phyloP scores from a whole-genome alignment of 805 yeast species.

The Blastobotrys peoriensis region DNA sequence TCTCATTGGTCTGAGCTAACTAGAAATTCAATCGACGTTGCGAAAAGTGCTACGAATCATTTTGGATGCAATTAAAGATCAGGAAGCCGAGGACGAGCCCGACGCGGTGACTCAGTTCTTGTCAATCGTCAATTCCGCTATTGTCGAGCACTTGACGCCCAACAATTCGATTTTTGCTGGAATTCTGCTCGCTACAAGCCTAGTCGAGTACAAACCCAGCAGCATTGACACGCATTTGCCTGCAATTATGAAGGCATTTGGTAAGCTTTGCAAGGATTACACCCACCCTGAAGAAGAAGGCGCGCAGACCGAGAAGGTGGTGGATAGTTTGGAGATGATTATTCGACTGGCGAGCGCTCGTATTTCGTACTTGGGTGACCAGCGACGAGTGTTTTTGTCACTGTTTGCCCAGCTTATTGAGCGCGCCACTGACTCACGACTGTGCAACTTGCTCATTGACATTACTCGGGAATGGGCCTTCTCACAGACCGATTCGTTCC shows the following conservation, averaged over 20 bases:
- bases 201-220: slow-evolving; percentile 67
- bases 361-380: slow-evolving; percentile 85
- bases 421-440: slow-evolving; percentile 70
- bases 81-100: slow-evolving; percentile 42
- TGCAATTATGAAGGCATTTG: slow-evolving; percentile 76
- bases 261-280: slow-evolving; percentile 85
- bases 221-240: slow-evolving; percentile 72
- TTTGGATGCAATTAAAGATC: slow-evolving; percentile 55
- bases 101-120: slow-evolving; percentile 62
- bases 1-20: too few species aligned
- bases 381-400: slow-evolving; percentile 80
- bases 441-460: slow-evolving; percentile 65
- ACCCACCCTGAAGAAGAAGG: slow-evolving; percentile 29
- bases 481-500: slow-evolving; percentile 74
- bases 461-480: slow-evolving; percentile 90
- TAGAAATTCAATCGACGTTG: slow-evolving; percentile 56
- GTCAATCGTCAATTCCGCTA: slow-evolving; percentile 53
- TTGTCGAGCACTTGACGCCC: slow-evolving; percentile 68
- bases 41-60: slow-evolving; percentile 70
- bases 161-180: slow-evolving; percentile 77
- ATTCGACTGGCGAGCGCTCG: slow-evolving; percentile 73
- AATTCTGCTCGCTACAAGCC: slow-evolving; percentile 62
- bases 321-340: slow-evolving; percentile 67
- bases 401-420: slow-evolving; percentile 86
- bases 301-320: slow-evolving; percentile 49